Conservation (phyloP, 2,329 filamentous ascomycete genomes). For the Metarhizium rileyi region DNA sequence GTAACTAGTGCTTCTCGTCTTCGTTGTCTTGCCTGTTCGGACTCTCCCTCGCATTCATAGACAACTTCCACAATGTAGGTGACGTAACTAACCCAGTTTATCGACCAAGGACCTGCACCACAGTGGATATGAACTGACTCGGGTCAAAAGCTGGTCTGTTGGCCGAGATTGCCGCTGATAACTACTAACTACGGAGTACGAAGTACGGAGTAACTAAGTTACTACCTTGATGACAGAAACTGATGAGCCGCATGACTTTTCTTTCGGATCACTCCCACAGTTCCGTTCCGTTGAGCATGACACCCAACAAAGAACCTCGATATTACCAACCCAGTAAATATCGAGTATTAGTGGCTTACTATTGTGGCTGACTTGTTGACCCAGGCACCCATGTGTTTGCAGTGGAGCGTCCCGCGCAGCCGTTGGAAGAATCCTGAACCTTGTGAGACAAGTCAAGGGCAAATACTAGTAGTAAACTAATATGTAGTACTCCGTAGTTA, state of each 20-base stretch:
- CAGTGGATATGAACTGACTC: slow-evolving; percentile 3
- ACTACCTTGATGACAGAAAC: no score
- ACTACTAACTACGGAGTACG: no score
- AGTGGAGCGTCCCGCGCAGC: background rate
- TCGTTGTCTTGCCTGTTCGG: background rate
- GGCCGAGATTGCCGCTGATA: background rate
- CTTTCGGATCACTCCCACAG: no score
- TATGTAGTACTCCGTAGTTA: background rate
- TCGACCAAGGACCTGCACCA: background rate
- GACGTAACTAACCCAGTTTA: background rate
- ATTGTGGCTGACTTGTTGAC: background rate
- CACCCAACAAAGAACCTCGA: background rate
- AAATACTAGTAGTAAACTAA: background rate
- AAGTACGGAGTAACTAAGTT: no score
- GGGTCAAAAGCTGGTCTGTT: background rate
- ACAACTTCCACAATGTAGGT: background rate
- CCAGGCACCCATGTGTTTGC: background rate
- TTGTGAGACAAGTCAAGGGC: no score
- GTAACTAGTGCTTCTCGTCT: background rate
- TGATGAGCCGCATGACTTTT: no score
- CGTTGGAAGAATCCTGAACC: background rate
- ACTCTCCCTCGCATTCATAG: background rate
- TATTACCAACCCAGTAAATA: background rate
- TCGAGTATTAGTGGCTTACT: background rate
- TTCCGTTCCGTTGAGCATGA: no score